These are phyloP conservation scores for Plectranthus barbatus DNA, from an alignment of 257 asterid species.

Conservation along the genomic window DNA sequence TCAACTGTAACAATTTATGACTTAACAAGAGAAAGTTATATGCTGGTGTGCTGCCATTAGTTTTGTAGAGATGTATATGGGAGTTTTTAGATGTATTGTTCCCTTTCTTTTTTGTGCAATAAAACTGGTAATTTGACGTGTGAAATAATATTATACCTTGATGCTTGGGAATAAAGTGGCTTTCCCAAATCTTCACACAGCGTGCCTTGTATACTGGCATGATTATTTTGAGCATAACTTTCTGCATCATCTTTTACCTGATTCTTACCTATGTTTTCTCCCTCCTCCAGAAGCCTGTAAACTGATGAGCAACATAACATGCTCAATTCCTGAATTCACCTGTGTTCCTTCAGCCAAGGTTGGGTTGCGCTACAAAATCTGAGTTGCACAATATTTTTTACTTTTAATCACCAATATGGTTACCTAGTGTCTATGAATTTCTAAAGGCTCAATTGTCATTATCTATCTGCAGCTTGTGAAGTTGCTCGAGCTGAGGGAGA, in stretches of 20 bases:
- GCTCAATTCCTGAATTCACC: slow-evolving; percentile 94
- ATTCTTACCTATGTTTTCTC: background rate
- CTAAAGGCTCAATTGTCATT: background rate
- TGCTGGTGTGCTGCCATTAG: background rate
- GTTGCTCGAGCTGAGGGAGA: slow-evolving; percentile 90
- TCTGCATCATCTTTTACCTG: background rate
- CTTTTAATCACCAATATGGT: background rate
- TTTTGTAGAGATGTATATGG: no score
- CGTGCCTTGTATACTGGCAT: background rate
- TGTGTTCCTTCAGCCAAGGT: slow-evolving; percentile 94
- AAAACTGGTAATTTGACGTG: background rate
- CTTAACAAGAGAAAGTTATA: background rate
- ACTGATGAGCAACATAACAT: slow-evolving; percentile 74
- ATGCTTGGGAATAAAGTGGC: background rate
- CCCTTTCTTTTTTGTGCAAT: background rate
- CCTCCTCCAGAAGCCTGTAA: slow-evolving; percentile 72
- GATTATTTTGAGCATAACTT: background rate
- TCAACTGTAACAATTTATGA: background rate
- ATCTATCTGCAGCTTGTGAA: slow-evolving; percentile 73
- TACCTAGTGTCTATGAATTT: background rate
- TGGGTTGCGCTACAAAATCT: background rate
- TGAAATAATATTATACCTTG: background rate
- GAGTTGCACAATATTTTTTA: background rate
- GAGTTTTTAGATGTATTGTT: no score
- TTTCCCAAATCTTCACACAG: background rate